Percentiles rank a stretch among this genome's conserved stretches.
Evolutionary conservation across 2,329 filamentous ascomycete genomes (phyloP).

Genomic region (Talaromyces pinophilus): DNA sequence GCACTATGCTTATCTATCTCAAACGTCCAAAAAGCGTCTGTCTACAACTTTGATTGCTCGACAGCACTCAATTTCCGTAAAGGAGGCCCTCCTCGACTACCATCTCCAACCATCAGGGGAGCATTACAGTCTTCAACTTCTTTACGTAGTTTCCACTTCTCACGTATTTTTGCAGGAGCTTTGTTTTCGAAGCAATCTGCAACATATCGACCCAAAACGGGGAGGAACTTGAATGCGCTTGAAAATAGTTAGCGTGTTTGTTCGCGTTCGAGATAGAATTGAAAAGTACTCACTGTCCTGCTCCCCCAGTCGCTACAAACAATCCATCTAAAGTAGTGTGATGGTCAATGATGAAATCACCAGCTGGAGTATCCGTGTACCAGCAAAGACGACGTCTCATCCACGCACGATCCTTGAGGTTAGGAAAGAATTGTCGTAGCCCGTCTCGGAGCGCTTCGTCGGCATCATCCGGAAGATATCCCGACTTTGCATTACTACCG

Average conservation of each 20-base stretch:
- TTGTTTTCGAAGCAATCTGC: conserved; percentile 56
- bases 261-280: not conserved
- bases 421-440: conserved; percentile 61
- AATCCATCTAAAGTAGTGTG: conserved; percentile 58
- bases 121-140: conserved; percentile 14
- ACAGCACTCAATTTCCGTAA: conserved; percentile 28
- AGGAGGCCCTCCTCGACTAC: conserved; percentile 34
- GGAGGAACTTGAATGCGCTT: conserved; percentile 60
- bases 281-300: not conserved
- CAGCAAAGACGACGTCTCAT: conserved; percentile 65
- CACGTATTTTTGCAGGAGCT: conserved; percentile 54
- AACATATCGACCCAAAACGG: conserved; percentile 64
- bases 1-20: not conserved
- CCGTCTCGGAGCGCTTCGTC: conserved; percentile 60
- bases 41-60: conserved; percentile 31
- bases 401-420: conserved; percentile 60
- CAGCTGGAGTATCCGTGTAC: conserved; percentile 70
- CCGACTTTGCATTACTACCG: conserved; percentile 41
- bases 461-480: conserved; percentile 53
- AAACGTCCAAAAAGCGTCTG: not conserved
- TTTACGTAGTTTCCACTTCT: conserved; percentile 55
- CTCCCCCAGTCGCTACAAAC: not conserved
- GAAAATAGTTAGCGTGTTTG: not conserved
- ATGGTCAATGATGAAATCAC: conserved; percentile 68
- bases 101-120: conserved; percentile 30